A percentile compares a stretch with the other conserved stretches of the same genome.
Evolutionary conservation across 2,329 filamentous ascomycete genomes (phyloP).

Genomic region (Raffaelea arxii): DNA sequence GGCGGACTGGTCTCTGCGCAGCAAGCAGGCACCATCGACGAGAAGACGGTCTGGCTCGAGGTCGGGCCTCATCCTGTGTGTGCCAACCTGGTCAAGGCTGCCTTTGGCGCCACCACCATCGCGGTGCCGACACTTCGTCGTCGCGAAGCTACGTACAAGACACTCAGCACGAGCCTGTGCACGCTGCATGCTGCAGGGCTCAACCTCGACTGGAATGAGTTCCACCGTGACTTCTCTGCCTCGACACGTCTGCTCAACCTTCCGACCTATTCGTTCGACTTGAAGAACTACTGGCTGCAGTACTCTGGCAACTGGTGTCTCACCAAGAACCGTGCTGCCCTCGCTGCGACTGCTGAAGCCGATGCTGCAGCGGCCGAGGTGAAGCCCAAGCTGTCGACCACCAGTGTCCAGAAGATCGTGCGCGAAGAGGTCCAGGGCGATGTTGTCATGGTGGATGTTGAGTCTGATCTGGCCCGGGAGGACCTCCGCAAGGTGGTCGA

Average conservation of each 20-base stretch:
- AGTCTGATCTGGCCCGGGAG: slow-evolving; percentile 55
- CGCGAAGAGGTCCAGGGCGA: slow-evolving; percentile 53
- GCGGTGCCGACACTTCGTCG: slow-evolving; percentile 53
- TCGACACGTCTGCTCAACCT: slow-evolving; percentile 45
- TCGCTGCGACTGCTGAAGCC: slow-evolving; percentile 20
- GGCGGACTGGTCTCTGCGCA: slow-evolving; percentile 51
- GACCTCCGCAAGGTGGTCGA: slow-evolving; percentile 51
- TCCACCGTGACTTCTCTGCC: slow-evolving; percentile 40
- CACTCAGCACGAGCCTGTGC: slow-evolving; percentile 46
- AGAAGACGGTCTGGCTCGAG: slow-evolving; percentile 62
- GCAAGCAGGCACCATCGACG: slow-evolving; percentile 48
- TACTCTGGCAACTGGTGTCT: slow-evolving; percentile 62
- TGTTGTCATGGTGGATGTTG: slow-evolving; percentile 49
- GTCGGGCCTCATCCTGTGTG: slow-evolving; percentile 66
- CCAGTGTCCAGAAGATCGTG: slow-evolving; percentile 54
- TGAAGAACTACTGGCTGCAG: slow-evolving; percentile 60
- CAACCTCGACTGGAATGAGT: slow-evolving; percentile 61
- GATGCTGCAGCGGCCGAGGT: slow-evolving; percentile 23
- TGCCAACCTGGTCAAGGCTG: slow-evolving; percentile 57
- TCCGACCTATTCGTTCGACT: slow-evolving; percentile 62
- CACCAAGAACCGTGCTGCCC: slow-evolving; percentile 53
- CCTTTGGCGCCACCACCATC: slow-evolving; percentile 42
- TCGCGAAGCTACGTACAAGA: slow-evolving; percentile 54
- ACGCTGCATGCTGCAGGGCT: slow-evolving; percentile 52
- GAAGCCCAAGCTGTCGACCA: slow-evolving; percentile 51